Base-by-base conservation (phyloP, 805 yeast genomes). In the Jamesozyma hellenica region DNA sequence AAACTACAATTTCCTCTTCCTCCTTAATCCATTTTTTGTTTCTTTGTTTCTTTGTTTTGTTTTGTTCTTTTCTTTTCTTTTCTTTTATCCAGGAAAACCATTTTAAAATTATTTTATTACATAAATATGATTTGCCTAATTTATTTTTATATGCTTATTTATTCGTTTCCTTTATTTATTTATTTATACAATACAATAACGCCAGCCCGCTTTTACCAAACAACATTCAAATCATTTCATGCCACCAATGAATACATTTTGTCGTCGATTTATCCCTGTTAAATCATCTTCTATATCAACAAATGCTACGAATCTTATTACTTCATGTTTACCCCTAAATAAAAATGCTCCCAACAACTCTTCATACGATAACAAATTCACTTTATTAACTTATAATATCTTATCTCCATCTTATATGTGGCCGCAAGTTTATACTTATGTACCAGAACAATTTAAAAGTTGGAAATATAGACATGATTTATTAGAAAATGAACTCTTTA, bases 331-430 rank as follows among this genome's bases (percentile, higher is more conserved):
- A 17, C 17, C 37, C 4, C 17, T 16, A n/a, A n/a, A 29, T 13
- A 16, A n/a, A 9, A 14, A 10, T 29, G 11, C 31, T 7, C 15
- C 36, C 4, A 26, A 15, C 11, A 4, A 17, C 5, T n/a, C 32
- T 13, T 10, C 32, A 14, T 10, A 9, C 13, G 47, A 46, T 38
- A 47, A 49, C 17, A 49, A 38, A 29, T 47, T 64, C 21, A 54
- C 66, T 6, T 53, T 71, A 16, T 46, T 70, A 55, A 62, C 72
- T 1, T 71, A 64, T 50, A 71, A 71, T 48, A 57, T 71, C 51
- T 56, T 71, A n/a, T 68, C 70, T 9, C 72, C 70, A 34, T 75
- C 75, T 38, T 77, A 77, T 44, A 60, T 76, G 57, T 76, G 82
- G 82, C 71, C 72, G 1, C 67, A 67, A 38, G 74, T 77, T 4